phyloP scores from a whole-genome alignment of 257 asterid genomes.

The Capsicum pubescens region DNA sequence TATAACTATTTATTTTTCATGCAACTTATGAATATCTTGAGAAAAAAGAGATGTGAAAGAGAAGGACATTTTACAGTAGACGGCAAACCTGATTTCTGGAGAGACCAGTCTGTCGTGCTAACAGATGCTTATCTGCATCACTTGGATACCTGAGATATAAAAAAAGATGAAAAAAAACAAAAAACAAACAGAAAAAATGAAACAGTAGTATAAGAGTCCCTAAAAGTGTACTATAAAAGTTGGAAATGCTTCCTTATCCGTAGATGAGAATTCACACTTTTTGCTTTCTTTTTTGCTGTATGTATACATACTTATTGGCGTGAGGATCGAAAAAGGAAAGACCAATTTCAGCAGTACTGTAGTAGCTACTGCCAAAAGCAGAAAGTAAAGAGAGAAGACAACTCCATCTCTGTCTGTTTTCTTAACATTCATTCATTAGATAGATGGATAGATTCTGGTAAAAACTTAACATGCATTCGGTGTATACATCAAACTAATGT shows the following conservation, averaged over 20 bases:
- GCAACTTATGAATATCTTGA: background rate
- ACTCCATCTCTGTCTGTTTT: conserved; percentile 45
- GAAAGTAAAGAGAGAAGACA: conserved; percentile 43
- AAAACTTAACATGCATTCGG: no score
- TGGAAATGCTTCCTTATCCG: conserved; percentile 41
- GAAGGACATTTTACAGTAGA: background rate
- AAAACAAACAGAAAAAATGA: conserved; percentile 58
- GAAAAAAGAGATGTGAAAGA: background rate
- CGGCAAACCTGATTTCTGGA: conserved; percentile 84
- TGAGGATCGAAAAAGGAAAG: conserved; percentile 54
- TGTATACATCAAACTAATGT: no score
- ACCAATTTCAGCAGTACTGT: conserved; percentile 33
- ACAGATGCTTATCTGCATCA: conserved; percentile 99
- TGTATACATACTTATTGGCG: conserved; percentile 52
- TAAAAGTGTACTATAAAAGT: conserved; percentile 51
- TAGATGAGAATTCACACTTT: conserved; percentile 26
- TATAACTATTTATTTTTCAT: background rate
- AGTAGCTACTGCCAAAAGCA: conserved; percentile 39
- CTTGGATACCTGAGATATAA: conserved; percentile 92
- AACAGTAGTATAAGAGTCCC: conserved; percentile 47
- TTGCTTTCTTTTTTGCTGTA: background rate
- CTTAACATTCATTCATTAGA: conserved; percentile 31
- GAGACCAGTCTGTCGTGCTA: conserved; percentile 97
- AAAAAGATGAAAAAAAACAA: conserved; percentile 11
- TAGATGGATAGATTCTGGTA: background rate